These are phyloP conservation scores for Amanita subjunquillea DNA, from an alignment of 768 basidiomycete species.

Conservation along the genomic window DNA sequence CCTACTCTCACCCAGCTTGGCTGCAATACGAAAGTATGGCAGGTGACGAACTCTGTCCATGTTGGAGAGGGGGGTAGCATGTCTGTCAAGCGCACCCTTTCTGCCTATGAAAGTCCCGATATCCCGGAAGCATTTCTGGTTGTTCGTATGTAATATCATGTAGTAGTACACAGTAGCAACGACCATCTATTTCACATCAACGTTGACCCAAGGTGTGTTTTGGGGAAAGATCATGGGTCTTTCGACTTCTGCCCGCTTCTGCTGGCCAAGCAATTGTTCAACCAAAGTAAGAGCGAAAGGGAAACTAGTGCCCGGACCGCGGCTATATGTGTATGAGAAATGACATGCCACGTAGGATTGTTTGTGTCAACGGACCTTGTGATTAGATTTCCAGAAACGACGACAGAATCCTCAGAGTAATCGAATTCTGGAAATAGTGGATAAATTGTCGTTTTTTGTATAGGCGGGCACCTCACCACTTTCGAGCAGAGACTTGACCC, in stretches of 20 bases:
- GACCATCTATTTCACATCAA: neutral
- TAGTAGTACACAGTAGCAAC: neutral
- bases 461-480: slow-evolving; percentile 24
- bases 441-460: neutral
- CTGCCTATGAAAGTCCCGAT: slow-evolving; percentile 51
- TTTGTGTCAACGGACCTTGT: slow-evolving; percentile 48
- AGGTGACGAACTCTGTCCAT: slow-evolving; percentile 38
- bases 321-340: slow-evolving; percentile 27
- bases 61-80: slow-evolving; percentile 28
- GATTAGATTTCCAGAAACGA: slow-evolving; percentile 60
- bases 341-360: neutral
- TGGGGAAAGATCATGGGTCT: slow-evolving; percentile 66
- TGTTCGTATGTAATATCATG: slow-evolving; percentile 33
- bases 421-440: slow-evolving; percentile 42
- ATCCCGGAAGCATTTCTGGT: slow-evolving; percentile 69
- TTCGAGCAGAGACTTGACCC: slow-evolving; percentile 50
- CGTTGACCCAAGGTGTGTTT: slow-evolving; percentile 27
- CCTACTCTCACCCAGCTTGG: slow-evolving; percentile 52
- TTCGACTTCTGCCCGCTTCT: slow-evolving; percentile 49
- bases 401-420: slow-evolving; percentile 66
- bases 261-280: slow-evolving; percentile 54
- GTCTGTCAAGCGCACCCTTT: slow-evolving; percentile 25
- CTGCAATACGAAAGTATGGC: slow-evolving; percentile 60
- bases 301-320: slow-evolving; percentile 71
- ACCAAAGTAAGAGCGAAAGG: slow-evolving; percentile 72